Evolutionary conservation across 75 land plant species (phyloP), one percentile per base, ranked within the genome.

Genomic region (Picea sitchensis): DNA sequence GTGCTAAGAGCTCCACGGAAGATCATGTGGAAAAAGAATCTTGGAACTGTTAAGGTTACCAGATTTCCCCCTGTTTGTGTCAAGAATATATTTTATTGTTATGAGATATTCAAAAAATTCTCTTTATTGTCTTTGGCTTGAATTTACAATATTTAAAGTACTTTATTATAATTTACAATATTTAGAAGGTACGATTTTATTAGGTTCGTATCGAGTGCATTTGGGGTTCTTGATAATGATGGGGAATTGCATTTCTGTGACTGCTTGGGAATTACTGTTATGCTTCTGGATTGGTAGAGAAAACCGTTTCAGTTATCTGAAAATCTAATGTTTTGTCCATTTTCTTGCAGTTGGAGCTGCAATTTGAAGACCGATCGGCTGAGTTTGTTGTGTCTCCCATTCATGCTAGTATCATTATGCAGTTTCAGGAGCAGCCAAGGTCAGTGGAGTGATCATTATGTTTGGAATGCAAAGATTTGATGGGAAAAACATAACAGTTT

Each of bases 1-100:
- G 89, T 92, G 74, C 69, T 96, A 31, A 96, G 95, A 74, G 88
- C 99, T 13, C 99, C 99, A 58, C 93, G 99, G 18, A 96, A 96
- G 90, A 90, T 96, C 34, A 77, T 90, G 17, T 96, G 99, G 99
- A 91, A 91, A 86, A 92, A 92, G 84, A 92, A 91, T 87, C 93
- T 96, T 78, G 99, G 99, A 51, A 90, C 85, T 81, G 99, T 96
- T 63, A 96, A 95, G 93, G 99, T 96, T 59, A 58, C 81, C 4
- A 61, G 15, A 30, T 71, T 62, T 31, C 51, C 73, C 20, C 51
- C 47, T 73, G 44, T 71, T 44, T 71, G 51, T n/a, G n/a, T 38
- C 21, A 20, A 41, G 21, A 7, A 20, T 71, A 38, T 21, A 44
- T 71, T 68, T 69, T 18, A 41, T 41, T 57, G 72, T 59, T 20